Conservation (phyloP, 1,139 yeast species). For the Lodderomyces pseudojiufengensis region DNA sequence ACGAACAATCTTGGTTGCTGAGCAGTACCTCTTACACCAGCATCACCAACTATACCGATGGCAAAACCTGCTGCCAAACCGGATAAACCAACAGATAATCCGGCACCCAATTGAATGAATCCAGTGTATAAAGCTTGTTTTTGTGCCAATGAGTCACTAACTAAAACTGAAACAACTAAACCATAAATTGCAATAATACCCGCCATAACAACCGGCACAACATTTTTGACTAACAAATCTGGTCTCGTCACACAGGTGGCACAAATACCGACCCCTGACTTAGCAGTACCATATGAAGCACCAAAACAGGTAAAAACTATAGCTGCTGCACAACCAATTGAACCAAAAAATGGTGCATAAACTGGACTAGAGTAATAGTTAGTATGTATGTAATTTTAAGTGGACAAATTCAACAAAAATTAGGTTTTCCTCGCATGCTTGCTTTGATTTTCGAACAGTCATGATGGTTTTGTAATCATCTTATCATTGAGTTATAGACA, state of each 20-base stretch:
- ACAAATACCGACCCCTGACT: conserved; percentile 98
- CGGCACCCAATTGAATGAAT: conserved; percentile 97
- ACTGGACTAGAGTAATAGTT: conserved; percentile 50
- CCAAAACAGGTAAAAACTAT: conserved; percentile 98
- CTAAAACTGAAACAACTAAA: conserved; percentile 91
- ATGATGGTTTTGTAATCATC: too few relatives aligned
- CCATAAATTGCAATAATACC: conserved; percentile 99
- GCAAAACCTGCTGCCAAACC: conserved; percentile 98
- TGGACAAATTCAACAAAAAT: too few relatives aligned
- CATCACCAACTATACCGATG: conserved; percentile 98
- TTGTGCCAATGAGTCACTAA: conserved; percentile 86
- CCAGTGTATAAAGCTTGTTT: conserved; percentile 87
- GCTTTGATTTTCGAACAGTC: too few relatives aligned
- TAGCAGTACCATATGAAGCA: conserved; percentile 99
- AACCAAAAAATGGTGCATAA: conserved; percentile 92
- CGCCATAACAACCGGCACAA: conserved; percentile 98
- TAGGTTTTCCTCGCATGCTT: too few relatives aligned
- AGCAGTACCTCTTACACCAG: conserved; percentile 94
- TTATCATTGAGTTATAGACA: too few relatives aligned
- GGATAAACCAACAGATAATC: conserved; percentile 95
- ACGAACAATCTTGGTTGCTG: conserved; percentile 97
- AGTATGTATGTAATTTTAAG: too few relatives aligned
- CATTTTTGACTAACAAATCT: conserved; percentile 82
- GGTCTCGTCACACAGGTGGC: conserved; percentile 98
- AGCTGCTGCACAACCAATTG: conserved; percentile 99